Conservation (phyloP, 495 filamentous ascomycete genomes). For the Cercophora scortea region DNA sequence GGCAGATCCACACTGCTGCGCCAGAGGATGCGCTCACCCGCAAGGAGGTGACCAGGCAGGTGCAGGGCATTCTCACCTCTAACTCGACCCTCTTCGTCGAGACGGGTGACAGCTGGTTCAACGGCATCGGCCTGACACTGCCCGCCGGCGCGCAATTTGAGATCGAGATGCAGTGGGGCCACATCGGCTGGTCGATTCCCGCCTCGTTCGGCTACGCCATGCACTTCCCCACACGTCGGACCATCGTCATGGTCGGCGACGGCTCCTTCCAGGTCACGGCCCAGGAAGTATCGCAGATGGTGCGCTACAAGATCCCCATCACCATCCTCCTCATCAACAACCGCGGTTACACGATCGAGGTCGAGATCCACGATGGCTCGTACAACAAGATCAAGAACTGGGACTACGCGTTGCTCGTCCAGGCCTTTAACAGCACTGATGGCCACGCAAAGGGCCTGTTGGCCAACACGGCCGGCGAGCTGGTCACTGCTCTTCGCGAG, state of each 20-base stretch:
- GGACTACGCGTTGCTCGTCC: conserved; percentile 14
- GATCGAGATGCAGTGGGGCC: conserved; percentile 24
- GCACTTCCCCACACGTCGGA: conserved; percentile 7
- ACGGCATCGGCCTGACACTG: conserved; percentile 13
- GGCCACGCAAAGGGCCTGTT: conserved; percentile 11
- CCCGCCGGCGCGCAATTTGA: conserved; percentile 17
- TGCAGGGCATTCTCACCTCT: conserved; percentile 6
- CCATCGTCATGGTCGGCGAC: conserved; percentile 18
- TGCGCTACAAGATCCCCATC: conserved; percentile 18
- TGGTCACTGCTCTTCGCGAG: conserved; percentile 6
- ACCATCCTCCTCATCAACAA: conserved; percentile 35
- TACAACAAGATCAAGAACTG: conserved; percentile 23
- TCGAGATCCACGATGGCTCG: conserved; percentile 37
- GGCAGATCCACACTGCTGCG: conserved; percentile 1
- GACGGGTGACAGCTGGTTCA: conserved; percentile 20
- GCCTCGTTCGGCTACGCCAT: conserved; percentile 18
- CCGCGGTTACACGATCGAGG: conserved; percentile 44
- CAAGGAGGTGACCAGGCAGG: conserved; percentile 12
- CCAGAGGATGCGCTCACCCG: conserved; percentile 9
- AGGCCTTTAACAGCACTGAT: conserved; percentile 13
- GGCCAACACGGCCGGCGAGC: conserved; percentile 13
- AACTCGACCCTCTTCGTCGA: conserved; percentile 13
- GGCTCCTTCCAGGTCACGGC: conserved; percentile 24
- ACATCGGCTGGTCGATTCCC: conserved; percentile 22
- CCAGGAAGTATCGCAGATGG: conserved; percentile 24